A percentile compares a stretch with the other conserved stretches of the same genome.
phyloP scores from a whole-genome alignment of 768 basidiomycete species.

The Boletus sp. region DNA sequence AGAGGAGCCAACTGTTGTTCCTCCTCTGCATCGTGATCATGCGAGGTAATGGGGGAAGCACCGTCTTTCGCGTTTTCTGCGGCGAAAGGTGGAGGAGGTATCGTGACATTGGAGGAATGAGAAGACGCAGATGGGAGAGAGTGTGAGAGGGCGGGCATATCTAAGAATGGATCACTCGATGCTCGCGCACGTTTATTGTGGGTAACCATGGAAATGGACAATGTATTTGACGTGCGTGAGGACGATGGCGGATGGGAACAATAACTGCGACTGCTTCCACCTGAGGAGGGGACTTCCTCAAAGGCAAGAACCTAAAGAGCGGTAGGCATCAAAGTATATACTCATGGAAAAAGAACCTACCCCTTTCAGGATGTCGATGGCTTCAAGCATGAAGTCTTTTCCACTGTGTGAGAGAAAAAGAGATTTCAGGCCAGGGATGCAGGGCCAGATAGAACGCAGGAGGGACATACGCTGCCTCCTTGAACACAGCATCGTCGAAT shows the following conservation, averaged over 20 bases:
- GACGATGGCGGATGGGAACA: conserved; percentile 39
- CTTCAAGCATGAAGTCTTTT: conserved; percentile 92
- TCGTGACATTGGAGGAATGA: conserved; percentile 37
- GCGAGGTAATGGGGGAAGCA: conserved; percentile 37
- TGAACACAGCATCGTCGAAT: conserved; percentile 91
- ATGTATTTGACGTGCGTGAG: conserved; percentile 55
- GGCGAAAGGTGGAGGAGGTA: conserved; percentile 31
- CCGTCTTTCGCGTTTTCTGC: conserved; percentile 42
- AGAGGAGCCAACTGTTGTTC: conserved; percentile 33
- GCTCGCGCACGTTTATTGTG: conserved; percentile 66
- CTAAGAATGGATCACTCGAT: conserved; percentile 78
- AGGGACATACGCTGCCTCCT: conserved; percentile 82
- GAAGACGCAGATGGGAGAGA: conserved; percentile 56
- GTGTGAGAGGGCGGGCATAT: conserved; percentile 60
- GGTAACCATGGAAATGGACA: conserved; percentile 44
- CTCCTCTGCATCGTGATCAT: conserved; percentile 33
- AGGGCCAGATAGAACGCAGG: conserved; percentile 5
- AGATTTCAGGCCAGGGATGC: conserved; percentile 13
- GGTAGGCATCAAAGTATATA: conserved; percentile 5
- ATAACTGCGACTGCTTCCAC: conserved; percentile 27
- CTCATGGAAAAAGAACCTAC: conserved; percentile 43
- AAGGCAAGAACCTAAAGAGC: conserved; percentile 60
- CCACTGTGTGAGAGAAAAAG: conserved; percentile 53
- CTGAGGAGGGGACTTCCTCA: conserved; percentile 55
- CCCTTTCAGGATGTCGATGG: conserved; percentile 87